phyloP scores from a whole-genome alignment of 306 rosid genomes.

The Leucaena leucocephala region DNA sequence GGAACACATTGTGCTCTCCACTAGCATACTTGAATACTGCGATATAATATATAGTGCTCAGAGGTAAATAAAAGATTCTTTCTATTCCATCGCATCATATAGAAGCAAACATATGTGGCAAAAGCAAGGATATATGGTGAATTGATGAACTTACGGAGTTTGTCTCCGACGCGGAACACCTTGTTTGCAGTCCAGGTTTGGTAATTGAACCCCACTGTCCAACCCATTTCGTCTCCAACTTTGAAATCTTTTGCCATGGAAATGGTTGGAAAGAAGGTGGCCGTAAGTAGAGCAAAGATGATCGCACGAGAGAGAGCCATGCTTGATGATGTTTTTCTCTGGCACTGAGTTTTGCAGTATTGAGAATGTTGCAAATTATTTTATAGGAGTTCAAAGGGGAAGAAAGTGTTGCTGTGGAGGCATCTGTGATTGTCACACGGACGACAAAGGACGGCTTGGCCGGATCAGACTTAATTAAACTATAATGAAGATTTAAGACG shows the following conservation, averaged over 20 bases:
- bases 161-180: slow-evolving; percentile 39
- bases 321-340: neutral
- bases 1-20: slow-evolving; percentile 30
- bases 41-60: neutral
- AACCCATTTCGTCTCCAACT: slow-evolving; percentile 48
- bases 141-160: slow-evolving; percentile 19
- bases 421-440: neutral
- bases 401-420: neutral
- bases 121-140: neutral
- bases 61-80: no score
- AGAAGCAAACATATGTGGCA: neutral
- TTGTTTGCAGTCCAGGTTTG: slow-evolving; percentile 37
- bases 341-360: neutral
- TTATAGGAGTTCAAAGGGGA: neutral
- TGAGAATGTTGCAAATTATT: neutral
- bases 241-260: slow-evolving; percentile 4
- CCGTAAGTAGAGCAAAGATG: neutral
- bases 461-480: neutral
- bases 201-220: slow-evolving; percentile 35
- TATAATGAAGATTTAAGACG: neutral
- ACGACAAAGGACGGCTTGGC: slow-evolving; percentile 13
- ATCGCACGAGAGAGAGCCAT: neutral
- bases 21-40: slow-evolving; percentile 32
- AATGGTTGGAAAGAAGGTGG: neutral
- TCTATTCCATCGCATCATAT: no score